Conservation (phyloP, 768 basidiomycete genomes). For the Trametes cingulata region DNA sequence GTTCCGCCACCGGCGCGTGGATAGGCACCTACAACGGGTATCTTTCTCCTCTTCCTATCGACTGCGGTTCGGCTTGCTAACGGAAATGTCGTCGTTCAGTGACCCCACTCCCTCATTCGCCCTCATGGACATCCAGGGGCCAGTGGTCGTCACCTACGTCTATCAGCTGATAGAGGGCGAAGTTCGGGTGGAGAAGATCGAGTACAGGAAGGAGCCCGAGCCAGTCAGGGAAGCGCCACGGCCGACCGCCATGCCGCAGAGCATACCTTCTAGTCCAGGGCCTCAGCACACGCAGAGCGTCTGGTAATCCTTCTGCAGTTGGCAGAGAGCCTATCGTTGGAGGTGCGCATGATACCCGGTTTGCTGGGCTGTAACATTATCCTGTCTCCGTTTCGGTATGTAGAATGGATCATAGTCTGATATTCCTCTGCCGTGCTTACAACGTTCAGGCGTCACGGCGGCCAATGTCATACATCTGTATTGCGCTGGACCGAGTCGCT, state of each 20-base stretch:
- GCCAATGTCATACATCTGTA: background rate
- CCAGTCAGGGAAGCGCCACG: constrained; percentile 40
- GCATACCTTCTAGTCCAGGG: constrained; percentile 46
- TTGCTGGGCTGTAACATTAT: constrained; percentile 13
- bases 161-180: constrained; percentile 94
- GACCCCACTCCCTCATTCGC: constrained; percentile 94
- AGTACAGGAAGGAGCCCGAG: constrained; percentile 69
- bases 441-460: background rate
- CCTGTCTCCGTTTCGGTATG: background rate
- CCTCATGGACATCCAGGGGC: constrained; percentile 96
- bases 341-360: background rate
- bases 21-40: constrained; percentile 72
- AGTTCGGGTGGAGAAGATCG: constrained; percentile 90
- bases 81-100: constrained; percentile 41
- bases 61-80: background rate
- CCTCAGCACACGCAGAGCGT: constrained; percentile 33
- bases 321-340: background rate
- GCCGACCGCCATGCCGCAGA: constrained; percentile 51
- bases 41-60: constrained; percentile 22
- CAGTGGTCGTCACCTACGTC: constrained; percentile 95
- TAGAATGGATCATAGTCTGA: background rate
- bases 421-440: background rate
- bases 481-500: background rate
- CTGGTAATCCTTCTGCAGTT: constrained; percentile 29
- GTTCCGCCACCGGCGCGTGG: constrained; percentile 95